These are phyloP conservation scores for Leishmania aethiopica DNA, from an alignment of 208 protist species.

Conservation along the genomic window DNA sequence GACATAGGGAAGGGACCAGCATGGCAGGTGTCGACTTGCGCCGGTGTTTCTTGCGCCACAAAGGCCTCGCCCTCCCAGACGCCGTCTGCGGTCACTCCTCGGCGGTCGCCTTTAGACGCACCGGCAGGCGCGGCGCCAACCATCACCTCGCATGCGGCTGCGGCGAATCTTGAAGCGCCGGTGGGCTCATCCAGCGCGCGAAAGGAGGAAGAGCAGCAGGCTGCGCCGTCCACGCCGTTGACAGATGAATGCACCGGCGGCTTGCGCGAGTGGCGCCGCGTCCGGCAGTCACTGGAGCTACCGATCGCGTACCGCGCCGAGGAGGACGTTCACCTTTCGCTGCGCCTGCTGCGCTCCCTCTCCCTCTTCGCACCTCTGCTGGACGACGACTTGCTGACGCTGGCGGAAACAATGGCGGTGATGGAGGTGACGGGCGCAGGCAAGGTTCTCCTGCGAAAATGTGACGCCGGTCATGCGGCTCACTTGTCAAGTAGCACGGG, in stretches of 20 bases:
- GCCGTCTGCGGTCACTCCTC: not conserved
- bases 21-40: not conserved
- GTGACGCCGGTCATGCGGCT: not conserved
- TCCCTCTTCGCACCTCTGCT: slow-evolving; percentile 41
- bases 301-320: slow-evolving; percentile 62
- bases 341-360: slow-evolving; percentile 53
- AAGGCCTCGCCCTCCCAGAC: not conserved
- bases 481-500: not conserved
- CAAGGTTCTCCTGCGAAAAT: slow-evolving; percentile 31
- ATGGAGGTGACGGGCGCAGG: slow-evolving; percentile 20
- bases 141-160: not conserved
- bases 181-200: no score
- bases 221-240: not conserved
- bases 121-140: not conserved
- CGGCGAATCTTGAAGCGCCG: not conserved
- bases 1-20: not conserved
- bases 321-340: slow-evolving; percentile 42
- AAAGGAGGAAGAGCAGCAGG: not conserved
- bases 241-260: not conserved
- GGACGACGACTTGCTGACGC: slow-evolving; percentile 58
- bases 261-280: slow-evolving; percentile 40
- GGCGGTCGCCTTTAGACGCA: not conserved
- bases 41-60: not conserved
- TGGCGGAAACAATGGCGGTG: slow-evolving; percentile 58
- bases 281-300: slow-evolving; percentile 57